phyloP scores from a whole-genome alignment of 2,329 filamentous ascomycete species.

The Zasmidium cellare region DNA sequence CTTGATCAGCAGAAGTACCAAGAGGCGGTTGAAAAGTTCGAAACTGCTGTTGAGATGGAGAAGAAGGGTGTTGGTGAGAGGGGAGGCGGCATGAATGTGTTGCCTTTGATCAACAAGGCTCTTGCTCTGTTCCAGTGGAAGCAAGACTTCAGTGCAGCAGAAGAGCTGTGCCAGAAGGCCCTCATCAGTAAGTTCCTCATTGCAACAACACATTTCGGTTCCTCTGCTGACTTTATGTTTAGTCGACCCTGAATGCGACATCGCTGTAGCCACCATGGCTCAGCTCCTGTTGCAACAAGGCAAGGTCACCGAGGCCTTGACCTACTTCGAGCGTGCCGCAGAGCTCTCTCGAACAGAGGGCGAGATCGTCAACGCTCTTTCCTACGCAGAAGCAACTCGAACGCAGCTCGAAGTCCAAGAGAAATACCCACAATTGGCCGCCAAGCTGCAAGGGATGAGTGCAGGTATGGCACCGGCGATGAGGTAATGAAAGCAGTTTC shows the following conservation, averaged over 20 bases:
- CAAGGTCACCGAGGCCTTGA: constrained; percentile 91
- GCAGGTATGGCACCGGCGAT: constrained; percentile 22
- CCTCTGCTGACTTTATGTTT: constrained; percentile 38
- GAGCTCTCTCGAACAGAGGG: constrained; percentile 92
- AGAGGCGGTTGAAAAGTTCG: constrained; percentile 96
- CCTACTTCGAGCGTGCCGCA: constrained; percentile 95
- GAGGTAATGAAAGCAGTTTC: constrained; percentile 12
- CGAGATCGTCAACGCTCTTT: constrained; percentile 93
- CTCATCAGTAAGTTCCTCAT: constrained; percentile 74
- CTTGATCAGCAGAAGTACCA: constrained; percentile 95
- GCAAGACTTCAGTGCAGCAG: constrained; percentile 90
- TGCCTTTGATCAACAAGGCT: constrained; percentile 98
- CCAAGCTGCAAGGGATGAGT: constrained; percentile 41
- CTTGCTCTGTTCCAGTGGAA: constrained; percentile 98
- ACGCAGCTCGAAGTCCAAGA: constrained; percentile 79
- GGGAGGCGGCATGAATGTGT: constrained; percentile 93
- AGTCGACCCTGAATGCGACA: constrained; percentile 99
- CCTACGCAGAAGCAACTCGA: constrained; percentile 93
- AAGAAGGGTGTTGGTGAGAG: constrained; percentile 70
- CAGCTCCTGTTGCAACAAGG: constrained; percentile 96
- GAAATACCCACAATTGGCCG: constrained; percentile 54
- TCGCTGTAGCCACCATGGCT: constrained; percentile 97
- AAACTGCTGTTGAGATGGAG: constrained; percentile 98
- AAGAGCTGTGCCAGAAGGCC: constrained; percentile 95
- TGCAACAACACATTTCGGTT: neutral